Evolutionary conservation across 257 asterid genomes (phyloP).

Genomic region (Solanum appendiculatum): DNA sequence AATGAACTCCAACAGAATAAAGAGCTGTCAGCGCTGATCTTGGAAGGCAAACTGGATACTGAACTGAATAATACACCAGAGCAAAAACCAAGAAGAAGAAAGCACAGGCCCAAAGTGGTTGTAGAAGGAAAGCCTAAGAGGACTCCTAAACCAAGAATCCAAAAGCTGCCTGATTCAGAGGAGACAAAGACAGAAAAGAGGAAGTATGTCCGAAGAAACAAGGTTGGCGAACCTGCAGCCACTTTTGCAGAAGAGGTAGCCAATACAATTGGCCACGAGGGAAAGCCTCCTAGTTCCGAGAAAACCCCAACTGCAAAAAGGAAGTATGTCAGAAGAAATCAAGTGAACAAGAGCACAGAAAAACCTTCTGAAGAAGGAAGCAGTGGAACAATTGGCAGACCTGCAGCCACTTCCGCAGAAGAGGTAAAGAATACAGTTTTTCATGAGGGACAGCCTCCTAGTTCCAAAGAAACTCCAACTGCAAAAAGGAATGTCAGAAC

Average conservation of each 20-base stretch:
- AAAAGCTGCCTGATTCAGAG: conserved; percentile 25
- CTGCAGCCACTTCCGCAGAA: conserved; percentile 13
- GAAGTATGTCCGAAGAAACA: conserved; percentile 41
- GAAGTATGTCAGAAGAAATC: conserved; percentile 25
- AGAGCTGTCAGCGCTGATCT: conserved; percentile 21
- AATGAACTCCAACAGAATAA: conserved; percentile 15
- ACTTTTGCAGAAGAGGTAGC: conserved; percentile 20
- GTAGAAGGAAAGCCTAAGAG: conserved; percentile 47
- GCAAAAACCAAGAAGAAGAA: conserved; percentile 60
- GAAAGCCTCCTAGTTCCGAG: conserved; percentile 13
- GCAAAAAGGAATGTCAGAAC: conserved; percentile 29
- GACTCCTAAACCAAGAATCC: conserved; percentile 28
- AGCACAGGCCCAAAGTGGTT: conserved; percentile 92
- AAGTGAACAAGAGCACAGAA: conserved; percentile 16
- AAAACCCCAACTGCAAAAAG: conserved; percentile 26
- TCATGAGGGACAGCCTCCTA: conserved; percentile 12
- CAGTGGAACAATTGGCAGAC: conserved; percentile 13
- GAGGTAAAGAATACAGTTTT: conserved; percentile 19
- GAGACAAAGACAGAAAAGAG: conserved; percentile 39
- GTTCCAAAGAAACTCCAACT: conserved; percentile 13
- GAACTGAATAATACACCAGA: conserved; percentile 54
- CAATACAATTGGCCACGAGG: conserved; percentile 9
- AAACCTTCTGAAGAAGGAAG: conserved; percentile 24
- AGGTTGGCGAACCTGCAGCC: conserved; percentile 8
- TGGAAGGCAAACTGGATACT: conserved; percentile 29